These are phyloP conservation scores for Aureobasidium uvarum DNA, from an alignment of 2,329 filamentous ascomycete species.

Conservation along the genomic window DNA sequence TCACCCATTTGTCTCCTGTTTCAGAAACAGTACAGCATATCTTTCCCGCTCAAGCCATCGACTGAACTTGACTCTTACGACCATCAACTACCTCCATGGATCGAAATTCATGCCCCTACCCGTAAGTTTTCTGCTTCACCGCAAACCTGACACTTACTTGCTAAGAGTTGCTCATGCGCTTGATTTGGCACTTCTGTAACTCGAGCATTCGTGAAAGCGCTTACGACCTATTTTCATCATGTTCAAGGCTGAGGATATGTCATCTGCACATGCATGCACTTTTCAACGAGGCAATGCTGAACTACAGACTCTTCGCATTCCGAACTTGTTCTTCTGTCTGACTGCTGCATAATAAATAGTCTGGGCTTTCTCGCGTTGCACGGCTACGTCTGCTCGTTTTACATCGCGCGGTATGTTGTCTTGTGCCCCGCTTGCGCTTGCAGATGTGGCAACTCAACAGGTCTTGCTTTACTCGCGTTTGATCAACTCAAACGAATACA, in stretches of 20 bases:
- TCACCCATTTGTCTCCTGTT: conserved; percentile 9
- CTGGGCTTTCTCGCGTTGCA: background rate
- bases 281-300: conserved; percentile 17
- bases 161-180: background rate
- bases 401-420: conserved; percentile 4
- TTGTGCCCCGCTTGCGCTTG: conserved; percentile 19
- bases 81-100: background rate
- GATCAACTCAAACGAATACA: conserved; percentile 21
- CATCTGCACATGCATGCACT: conserved; percentile 25
- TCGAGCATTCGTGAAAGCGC: background rate
- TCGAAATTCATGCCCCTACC: conserved; percentile 4
- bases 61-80: background rate
- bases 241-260: conserved; percentile 13
- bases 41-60: conserved; percentile 3
- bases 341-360: conserved; percentile 12
- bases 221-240: background rate
- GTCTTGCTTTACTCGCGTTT: conserved; percentile 18
- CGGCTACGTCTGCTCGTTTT: background rate
- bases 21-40: conserved; percentile 18
- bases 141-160: background rate
- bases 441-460: conserved; percentile 14
- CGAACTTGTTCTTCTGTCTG: conserved; percentile 3
- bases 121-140: conserved; percentile 7
- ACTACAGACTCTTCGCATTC: conserved; percentile 1
- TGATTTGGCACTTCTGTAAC: background rate